phyloP scores from a whole-genome alignment of 768 basidiomycete genomes.

The Pisolithus sp. region DNA sequence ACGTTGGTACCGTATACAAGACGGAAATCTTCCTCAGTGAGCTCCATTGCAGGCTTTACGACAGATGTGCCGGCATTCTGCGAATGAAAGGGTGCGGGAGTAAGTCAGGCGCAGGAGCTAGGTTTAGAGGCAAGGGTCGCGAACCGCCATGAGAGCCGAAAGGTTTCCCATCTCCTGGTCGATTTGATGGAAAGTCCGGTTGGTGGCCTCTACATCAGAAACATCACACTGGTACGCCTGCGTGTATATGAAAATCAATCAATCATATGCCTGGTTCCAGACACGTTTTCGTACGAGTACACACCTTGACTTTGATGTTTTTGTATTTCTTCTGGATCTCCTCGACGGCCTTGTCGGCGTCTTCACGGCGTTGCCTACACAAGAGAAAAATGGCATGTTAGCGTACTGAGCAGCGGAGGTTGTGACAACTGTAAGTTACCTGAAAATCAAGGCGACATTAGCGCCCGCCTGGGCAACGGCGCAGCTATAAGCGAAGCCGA shows the following conservation, averaged over 20 bases:
- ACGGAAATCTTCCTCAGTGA: constrained; percentile 49
- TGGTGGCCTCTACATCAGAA: constrained; percentile 37
- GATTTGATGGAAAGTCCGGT: constrained; percentile 41
- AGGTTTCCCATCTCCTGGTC: constrained; percentile 43
- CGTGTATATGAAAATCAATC: background rate
- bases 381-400: background rate
- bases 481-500: constrained; percentile 48
- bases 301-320: constrained; percentile 34
- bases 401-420: background rate
- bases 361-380: constrained; percentile 2
- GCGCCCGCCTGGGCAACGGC: constrained; percentile 51
- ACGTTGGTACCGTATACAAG: constrained; percentile 55
- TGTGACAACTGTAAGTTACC: constrained; percentile 19
- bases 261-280: background rate
- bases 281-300: background rate
- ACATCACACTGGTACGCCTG: constrained; percentile 66
- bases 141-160: constrained; percentile 51
- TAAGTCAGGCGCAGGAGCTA: background rate
- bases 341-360: constrained; percentile 44
- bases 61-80: constrained; percentile 61
- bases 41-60: constrained; percentile 54
- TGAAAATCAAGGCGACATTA: constrained; percentile 58
- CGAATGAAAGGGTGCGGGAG: background rate
- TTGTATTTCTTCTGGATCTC: constrained; percentile 41
- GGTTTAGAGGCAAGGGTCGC: background rate